Percentiles rank a stretch among this genome's conserved stretches.
phyloP scores from a whole-genome alignment of 257 asterid genomes.

The Fraxinus cuspidata region DNA sequence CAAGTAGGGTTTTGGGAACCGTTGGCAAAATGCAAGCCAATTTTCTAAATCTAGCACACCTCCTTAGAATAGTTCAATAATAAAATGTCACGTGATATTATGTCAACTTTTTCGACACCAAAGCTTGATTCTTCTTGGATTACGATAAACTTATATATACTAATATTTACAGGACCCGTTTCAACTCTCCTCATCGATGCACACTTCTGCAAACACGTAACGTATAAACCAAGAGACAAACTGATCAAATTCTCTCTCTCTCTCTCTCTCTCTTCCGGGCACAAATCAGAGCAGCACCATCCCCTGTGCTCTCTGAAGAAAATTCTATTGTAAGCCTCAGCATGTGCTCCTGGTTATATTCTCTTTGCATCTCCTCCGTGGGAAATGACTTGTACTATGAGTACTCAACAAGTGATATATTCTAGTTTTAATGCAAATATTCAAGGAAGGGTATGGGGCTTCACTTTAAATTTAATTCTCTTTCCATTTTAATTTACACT shows the following conservation, averaged over 20 bases:
- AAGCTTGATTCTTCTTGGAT: too few species aligned
- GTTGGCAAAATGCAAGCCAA: not conserved
- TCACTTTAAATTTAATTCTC: not conserved
- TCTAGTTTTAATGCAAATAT: not conserved
- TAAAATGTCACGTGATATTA: too few species aligned
- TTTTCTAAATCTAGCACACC: too few species aligned
- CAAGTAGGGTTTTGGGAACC: not conserved
- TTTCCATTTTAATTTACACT: not conserved
- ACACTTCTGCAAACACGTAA: not conserved
- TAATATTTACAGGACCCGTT: not conserved
- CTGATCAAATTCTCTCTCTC: not conserved
- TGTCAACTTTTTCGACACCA: too few species aligned
- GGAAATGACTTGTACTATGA: not conserved
- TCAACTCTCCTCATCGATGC: not conserved
- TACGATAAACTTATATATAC: too few species aligned
- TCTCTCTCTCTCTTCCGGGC: not conserved
- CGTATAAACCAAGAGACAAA: not conserved
- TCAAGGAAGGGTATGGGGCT: not conserved
- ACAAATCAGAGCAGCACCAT: not conserved
- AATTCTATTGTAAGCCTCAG: not conserved
- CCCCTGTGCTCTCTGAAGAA: not conserved
- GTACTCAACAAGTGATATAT: not conserved
- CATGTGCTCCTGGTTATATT: not conserved
- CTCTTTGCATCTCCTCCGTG: not conserved
- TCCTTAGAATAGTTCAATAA: too few species aligned